Conservation (phyloP, 768 basidiomycete species). For the Tylopilus felleus region DNA sequence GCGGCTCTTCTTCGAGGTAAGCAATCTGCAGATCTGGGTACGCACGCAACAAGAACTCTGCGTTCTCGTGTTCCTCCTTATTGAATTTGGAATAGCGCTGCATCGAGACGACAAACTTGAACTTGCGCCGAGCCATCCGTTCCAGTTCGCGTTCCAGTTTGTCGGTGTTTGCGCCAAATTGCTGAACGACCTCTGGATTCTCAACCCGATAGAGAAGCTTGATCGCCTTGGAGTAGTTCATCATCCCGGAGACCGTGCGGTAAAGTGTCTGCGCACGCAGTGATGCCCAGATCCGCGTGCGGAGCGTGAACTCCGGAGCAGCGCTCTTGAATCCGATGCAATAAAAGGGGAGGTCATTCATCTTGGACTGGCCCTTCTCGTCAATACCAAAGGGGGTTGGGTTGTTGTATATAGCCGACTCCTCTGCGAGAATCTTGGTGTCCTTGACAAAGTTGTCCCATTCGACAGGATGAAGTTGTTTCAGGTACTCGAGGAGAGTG, state of each 20-base stretch:
- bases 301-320: conserved; percentile 95
- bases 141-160: conserved; percentile 94
- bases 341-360: conserved; percentile 95
- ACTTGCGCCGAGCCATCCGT: conserved; percentile 96
- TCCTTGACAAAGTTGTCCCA: conserved; percentile 99
- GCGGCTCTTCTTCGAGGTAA: conserved; percentile 94
- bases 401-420: conserved; percentile 83
- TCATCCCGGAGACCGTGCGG: conserved; percentile 98
- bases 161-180: conserved; percentile 97
- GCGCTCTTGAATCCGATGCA: conserved; percentile 99
- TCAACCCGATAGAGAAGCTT: conserved; percentile 99
- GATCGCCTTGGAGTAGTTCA: conserved; percentile 99
- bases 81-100: conserved; percentile 99
- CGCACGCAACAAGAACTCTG: conserved; percentile 94
- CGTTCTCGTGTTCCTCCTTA: conserved; percentile 99
- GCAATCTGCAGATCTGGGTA: conserved; percentile 99
- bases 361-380: conserved; percentile 82
- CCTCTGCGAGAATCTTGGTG: conserved; percentile 97
- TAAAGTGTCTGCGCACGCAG: conserved; percentile 98
- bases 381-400: conserved; percentile 66
- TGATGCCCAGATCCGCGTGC: conserved; percentile 99
- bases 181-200: conserved; percentile 98
- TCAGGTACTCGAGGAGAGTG: conserved; percentile 95
- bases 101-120: conserved; percentile 99
- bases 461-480: conserved; percentile 95